phyloP scores from a whole-genome alignment of 2,329 filamentous ascomycete genomes.

The Aspergillus pseudoviridinutans region DNA sequence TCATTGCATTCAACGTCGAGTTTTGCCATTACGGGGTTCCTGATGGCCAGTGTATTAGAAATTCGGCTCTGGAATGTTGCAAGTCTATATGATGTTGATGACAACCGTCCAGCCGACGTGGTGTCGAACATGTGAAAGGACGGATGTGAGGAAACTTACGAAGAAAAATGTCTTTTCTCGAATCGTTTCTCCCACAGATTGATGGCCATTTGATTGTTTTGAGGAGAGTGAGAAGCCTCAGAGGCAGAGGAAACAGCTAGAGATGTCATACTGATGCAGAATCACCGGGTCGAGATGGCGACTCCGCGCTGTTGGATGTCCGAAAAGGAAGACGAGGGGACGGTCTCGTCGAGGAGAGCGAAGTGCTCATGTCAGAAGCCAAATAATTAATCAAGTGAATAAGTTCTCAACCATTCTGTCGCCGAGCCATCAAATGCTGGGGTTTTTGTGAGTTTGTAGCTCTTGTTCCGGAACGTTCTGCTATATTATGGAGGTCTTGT shows the following conservation, averaged over 20 bases:
- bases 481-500: background rate
- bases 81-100: background rate
- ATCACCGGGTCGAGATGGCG: constrained; percentile 6
- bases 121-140: background rate
- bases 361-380: constrained; percentile 20
- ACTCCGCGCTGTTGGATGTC: constrained; percentile 9
- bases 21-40: constrained; percentile 27
- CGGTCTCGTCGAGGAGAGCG: constrained; percentile 15
- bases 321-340: constrained; percentile 14
- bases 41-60: constrained; percentile 8
- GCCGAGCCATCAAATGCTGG: background rate
- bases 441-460: background rate
- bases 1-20: constrained; percentile 39
- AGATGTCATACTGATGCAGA: constrained; percentile 1
- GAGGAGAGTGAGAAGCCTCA: constrained; percentile 7
- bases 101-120: background rate
- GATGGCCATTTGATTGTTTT: constrained; percentile 10
- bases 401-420: background rate
- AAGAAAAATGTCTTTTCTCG: constrained; percentile 26
- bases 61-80: background rate
- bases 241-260: constrained; percentile 4
- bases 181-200: constrained; percentile 25
- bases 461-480: background rate
- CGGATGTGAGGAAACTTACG: constrained; percentile 19
- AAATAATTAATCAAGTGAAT: background rate